Percentiles rank a stretch among this genome's conserved stretches.
phyloP scores from a whole-genome alignment of 2,329 filamentous ascomycete species.

The Magnaporthales sp. region DNA sequence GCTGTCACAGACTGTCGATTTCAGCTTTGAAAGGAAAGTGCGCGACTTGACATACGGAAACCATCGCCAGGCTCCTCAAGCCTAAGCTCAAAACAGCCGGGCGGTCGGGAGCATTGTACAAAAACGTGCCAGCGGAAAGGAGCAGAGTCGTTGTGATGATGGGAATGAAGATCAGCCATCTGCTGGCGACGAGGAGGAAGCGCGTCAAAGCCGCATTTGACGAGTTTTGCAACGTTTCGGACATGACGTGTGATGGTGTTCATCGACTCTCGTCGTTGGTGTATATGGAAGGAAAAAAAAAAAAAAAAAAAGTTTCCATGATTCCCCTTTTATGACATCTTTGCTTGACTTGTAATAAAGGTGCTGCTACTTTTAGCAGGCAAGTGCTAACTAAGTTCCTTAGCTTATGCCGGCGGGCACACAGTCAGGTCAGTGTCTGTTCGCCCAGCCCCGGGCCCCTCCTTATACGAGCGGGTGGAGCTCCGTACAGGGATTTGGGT shows the following conservation, averaged over 20 bases:
- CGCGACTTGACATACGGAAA: neutral
- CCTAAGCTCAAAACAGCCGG: neutral
- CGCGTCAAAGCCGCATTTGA: neutral
- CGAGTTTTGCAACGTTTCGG: neutral
- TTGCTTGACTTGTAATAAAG: neutral
- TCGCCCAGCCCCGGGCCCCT: neutral
- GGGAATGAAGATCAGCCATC: neutral
- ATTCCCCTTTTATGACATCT: neutral
- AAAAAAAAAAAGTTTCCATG: neutral
- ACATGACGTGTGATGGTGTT: neutral
- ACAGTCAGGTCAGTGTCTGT: neutral
- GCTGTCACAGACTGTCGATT: neutral
- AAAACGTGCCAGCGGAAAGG: constrained; percentile 1
- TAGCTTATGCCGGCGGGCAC: neutral
- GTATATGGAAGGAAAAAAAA: neutral
- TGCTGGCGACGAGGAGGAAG: constrained; percentile 1
- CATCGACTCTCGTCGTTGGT: neutral
- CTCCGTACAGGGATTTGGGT: neutral
- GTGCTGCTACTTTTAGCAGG: neutral
- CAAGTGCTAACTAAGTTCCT: neutral
- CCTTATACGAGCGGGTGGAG: neutral
- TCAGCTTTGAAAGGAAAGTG: neutral
- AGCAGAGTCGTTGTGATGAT: neutral
- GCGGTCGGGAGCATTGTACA: neutral
- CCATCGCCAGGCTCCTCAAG: constrained; percentile 2